A percentile compares a stretch with the other conserved stretches of the same genome.
Evolutionary conservation across 1,284 basidiomycete genomes (phyloP).

Genomic region (Trichosporon sp.): DNA sequence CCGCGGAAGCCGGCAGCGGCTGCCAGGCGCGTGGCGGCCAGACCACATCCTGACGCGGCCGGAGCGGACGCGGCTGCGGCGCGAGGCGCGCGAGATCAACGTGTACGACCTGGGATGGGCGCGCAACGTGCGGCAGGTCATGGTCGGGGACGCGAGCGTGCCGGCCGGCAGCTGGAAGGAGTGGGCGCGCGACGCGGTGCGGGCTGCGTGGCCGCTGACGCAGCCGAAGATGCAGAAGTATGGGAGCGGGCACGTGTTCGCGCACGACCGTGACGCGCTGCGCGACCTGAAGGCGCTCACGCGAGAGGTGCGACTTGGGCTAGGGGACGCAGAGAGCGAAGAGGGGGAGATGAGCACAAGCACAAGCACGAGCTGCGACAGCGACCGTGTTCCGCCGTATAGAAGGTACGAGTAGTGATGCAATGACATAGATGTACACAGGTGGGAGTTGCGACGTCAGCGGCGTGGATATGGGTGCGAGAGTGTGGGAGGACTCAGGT

Average conservation of each 20-base stretch:
- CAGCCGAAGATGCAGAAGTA: conserved; percentile 1
- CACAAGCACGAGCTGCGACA: conserved; percentile 10
- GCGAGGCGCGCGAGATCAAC: conserved; percentile 62
- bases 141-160: conserved; percentile 24
- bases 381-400: conserved; percentile 6
- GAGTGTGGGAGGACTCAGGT: background rate
- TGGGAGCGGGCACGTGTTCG: conserved; percentile 35
- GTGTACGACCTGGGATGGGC: conserved; percentile 73
- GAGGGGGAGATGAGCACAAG: background rate
- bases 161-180: background rate
- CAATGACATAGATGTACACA: background rate
- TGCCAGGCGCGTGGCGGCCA: conserved; percentile 43
- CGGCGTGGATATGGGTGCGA: background rate
- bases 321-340: background rate
- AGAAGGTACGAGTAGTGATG: background rate
- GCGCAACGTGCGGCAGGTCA: conserved; percentile 52
- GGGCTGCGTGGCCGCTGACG: conserved; percentile 21
- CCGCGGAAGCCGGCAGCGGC: conserved; percentile 9
- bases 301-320: conserved; percentile 28
- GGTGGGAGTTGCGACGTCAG: background rate
- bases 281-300: conserved; percentile 29
- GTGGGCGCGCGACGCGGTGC: background rate
- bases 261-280: conserved; percentile 29
- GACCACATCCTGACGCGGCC: conserved; percentile 68
- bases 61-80: conserved; percentile 64